These are phyloP conservation scores for Yamadazyma taylorii DNA, from an alignment of 1,139 yeast genomes.

Conservation along the genomic window DNA sequence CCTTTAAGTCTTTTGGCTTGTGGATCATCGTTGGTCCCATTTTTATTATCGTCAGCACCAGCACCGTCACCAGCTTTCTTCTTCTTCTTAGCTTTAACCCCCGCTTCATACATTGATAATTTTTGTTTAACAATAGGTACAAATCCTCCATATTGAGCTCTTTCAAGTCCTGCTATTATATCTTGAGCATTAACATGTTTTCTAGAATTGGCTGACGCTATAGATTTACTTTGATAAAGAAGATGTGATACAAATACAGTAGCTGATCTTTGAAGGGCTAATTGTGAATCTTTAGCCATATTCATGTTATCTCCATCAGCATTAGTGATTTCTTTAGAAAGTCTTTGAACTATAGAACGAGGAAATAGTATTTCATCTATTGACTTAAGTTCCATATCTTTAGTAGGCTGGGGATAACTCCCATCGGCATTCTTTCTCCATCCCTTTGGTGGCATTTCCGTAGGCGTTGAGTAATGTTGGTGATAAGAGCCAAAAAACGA, in stretches of 20 bases:
- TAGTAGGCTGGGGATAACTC: slow-evolving; percentile 52
- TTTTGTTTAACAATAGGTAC: slow-evolving; percentile 54
- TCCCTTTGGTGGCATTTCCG: slow-evolving; percentile 84
- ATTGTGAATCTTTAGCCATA: slow-evolving; percentile 61
- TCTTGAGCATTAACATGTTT: slow-evolving; percentile 69
- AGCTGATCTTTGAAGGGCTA: slow-evolving; percentile 69
- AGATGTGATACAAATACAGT: slow-evolving; percentile 72
- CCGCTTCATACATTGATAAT: slow-evolving; percentile 43
- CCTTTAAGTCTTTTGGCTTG: slow-evolving; percentile 18
- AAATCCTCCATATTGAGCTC: slow-evolving; percentile 55
- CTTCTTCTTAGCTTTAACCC: slow-evolving; percentile 40
- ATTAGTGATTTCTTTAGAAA: slow-evolving; percentile 50
- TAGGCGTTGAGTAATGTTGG: too few species aligned
- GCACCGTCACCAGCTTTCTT: slow-evolving; percentile 20
- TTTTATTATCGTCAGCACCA: slow-evolving; percentile 4
- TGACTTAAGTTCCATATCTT: slow-evolving; percentile 57
- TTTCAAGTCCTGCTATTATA: slow-evolving; percentile 56
- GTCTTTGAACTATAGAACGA: slow-evolving; percentile 54
- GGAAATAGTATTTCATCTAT: slow-evolving; percentile 74
- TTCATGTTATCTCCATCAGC: slow-evolving; percentile 36
- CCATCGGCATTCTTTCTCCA: slow-evolving; percentile 80
- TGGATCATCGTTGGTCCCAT: slow-evolving; percentile 3
- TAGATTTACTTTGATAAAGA: slow-evolving; percentile 59
- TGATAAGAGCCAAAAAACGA: too few species aligned
- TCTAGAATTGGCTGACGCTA: slow-evolving; percentile 52